Conservation (phyloP, 1,284 basidiomycete genomes). For the Ganoderma multipileum region DNA sequence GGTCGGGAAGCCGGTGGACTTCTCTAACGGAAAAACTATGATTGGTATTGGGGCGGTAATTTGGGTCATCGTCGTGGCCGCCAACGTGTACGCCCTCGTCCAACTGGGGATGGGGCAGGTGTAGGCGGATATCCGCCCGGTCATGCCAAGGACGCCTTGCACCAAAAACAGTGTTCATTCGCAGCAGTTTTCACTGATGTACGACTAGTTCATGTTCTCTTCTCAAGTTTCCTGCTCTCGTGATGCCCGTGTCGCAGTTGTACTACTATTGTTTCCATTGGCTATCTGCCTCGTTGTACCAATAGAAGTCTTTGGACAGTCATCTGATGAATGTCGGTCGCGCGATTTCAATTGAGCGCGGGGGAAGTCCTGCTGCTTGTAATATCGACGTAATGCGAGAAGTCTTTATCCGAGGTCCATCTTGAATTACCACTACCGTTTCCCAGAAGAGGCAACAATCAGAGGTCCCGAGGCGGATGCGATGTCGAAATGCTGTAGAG, state of each 20-base stretch:
- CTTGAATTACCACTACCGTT: background rate
- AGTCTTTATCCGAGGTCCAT: background rate
- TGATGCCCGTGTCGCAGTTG: background rate
- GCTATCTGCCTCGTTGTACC: background rate
- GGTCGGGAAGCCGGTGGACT: slow-evolving; percentile 54
- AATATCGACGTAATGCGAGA: background rate
- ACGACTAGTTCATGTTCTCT: background rate
- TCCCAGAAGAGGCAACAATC: background rate
- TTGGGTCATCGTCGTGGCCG: slow-evolving; percentile 67
- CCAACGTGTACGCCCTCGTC: slow-evolving; percentile 71
- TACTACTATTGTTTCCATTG: background rate
- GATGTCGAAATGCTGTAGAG: background rate
- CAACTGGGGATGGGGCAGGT: slow-evolving; percentile 45
- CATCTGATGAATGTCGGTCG: background rate
- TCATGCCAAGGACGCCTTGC: background rate
- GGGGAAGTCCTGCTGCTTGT: background rate
- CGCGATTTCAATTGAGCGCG: background rate
- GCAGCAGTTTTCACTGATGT: slow-evolving; percentile 6
- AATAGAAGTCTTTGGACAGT: background rate
- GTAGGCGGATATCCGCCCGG: background rate
- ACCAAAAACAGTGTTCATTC: background rate
- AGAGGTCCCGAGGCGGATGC: background rate
- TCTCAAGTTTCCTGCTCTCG: background rate
- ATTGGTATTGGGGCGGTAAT: slow-evolving; percentile 61
- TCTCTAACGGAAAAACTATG: slow-evolving; percentile 63